A percentile compares a stretch with the other conserved stretches of the same genome.
Conservation (phyloP, 345 rosid species). For the Combretum micranthum region DNA sequence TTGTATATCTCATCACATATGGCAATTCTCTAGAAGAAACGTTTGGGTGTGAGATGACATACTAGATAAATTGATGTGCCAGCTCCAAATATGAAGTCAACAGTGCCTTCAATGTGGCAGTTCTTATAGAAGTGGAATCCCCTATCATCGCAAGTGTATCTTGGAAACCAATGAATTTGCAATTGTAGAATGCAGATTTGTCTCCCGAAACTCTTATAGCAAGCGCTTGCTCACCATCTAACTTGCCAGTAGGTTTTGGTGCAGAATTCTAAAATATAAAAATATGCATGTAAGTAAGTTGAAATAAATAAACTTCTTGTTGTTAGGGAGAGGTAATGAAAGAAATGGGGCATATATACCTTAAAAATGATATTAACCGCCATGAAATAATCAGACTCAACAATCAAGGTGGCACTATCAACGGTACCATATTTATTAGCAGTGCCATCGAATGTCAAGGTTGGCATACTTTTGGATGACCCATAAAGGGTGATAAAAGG, state of each 20-base stretch:
- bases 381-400: conserved; percentile 49
- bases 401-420: conserved; percentile 29
- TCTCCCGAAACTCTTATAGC: conserved; percentile 46
- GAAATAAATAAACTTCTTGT: background rate
- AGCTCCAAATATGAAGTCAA: conserved; percentile 71
- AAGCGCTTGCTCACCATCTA: conserved; percentile 43
- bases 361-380: conserved; percentile 41
- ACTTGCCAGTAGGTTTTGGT: conserved; percentile 40
- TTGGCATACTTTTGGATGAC: conserved; percentile 26
- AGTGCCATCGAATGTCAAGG: too few species aligned
- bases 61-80: conserved; percentile 63
- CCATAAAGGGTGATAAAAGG: conserved; percentile 55
- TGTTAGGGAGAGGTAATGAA: background rate
- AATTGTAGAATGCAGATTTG: conserved; percentile 44
- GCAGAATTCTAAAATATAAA: conserved; percentile 32
- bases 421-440: too few species aligned
- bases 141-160: conserved; percentile 63
- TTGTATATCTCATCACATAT: background rate
- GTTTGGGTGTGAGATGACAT: background rate
- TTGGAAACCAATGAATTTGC: conserved; percentile 31
- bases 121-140: conserved; percentile 69
- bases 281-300: background rate
- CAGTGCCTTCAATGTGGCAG: conserved; percentile 66
- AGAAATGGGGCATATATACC: conserved; percentile 18
- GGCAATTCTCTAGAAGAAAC: background rate